phyloP scores from a whole-genome alignment of 169 alveolate genomes.

The Cryptosporidium sp. region DNA sequence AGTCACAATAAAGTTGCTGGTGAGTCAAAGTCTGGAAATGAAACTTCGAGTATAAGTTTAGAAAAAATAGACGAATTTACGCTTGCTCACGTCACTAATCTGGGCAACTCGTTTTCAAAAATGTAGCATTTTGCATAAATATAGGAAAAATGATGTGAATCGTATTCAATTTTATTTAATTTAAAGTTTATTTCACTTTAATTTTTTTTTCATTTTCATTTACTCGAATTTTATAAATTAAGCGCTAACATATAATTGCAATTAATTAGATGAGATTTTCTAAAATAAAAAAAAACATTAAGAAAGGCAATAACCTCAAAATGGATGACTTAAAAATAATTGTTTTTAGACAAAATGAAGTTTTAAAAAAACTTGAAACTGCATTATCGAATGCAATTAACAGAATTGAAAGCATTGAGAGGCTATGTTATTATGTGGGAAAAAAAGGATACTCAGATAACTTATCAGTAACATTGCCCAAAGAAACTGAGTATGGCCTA shows the following conservation, averaged over 20 bases:
- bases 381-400: conserved; percentile 30
- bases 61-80: conserved; percentile 74
- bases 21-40: conserved; percentile 21
- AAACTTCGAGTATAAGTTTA: conserved; percentile 54
- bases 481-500: not conserved
- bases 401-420: conserved; percentile 59
- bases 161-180: not conserved
- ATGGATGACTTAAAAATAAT: conserved; percentile 17
- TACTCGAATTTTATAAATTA: not conserved
- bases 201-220: not conserved
- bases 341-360: conserved; percentile 38
- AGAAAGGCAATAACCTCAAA: not conserved
- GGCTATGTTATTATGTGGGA: not conserved
- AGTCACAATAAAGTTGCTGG: not conserved
- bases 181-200: not conserved
- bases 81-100: conserved; percentile 66
- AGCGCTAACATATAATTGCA: conserved; percentile 18
- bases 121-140: not conserved
- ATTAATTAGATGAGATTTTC: not conserved
- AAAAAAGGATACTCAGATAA: not conserved
- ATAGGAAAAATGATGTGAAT: not conserved
- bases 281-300: not conserved
- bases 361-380: conserved; percentile 26
- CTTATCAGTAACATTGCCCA: not conserved
- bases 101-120: conserved; percentile 30